Base-by-base conservation (phyloP, 495 filamentous ascomycete genomes). In the Aspergillus olivimuriae region DNA sequence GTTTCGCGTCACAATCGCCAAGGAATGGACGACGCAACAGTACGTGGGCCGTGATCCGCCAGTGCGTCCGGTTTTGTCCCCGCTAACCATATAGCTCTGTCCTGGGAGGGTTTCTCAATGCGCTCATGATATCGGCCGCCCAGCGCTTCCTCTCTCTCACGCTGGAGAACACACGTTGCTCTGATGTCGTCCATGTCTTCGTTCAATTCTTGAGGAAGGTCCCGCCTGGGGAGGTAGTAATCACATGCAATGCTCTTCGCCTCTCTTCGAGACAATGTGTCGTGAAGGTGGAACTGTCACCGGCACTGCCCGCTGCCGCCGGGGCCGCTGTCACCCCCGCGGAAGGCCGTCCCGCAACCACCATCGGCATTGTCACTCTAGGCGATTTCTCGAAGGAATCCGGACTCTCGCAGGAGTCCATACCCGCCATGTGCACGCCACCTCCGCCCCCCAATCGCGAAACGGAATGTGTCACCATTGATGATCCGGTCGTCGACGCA, bases 21-120 rank as follows among this genome's bases (percentile, higher is more conserved):
- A 24, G 9, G 50, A 57, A 35, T 57, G 54, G 54, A 48, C 46
- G 17, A 53, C 50, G 3, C 54, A 57, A 38, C 50, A 53, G 50
- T 53, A 53, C 40, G 50, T 51, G 21, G 15, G 40, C 7, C 12
- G 15, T 23, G 21, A 22, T 38, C 12, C 15, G 19, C n/a, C 21
- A 26, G 14, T 11, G 16, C 21, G 20, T 28, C n/a, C 16, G 10
- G 24, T 32, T 34, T n/a, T 22, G 18, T 14, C 28, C 9, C 32
- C 12, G 34, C 40, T 44, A 31, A 47, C 47, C 21, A 35, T 24
- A 34, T 17, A 58, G 55, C 44, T 53, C 55, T 26, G 46, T 54
- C 12, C 34, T 58, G 41, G 55, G 55, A 8, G 55, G 55, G 3
- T 55, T 48, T 19, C 44, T 48, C n/a, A 46, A 40, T 19, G 47